phyloP scores from a whole-genome alignment of 148 eudicot species.

The Selenicereus undatus region DNA sequence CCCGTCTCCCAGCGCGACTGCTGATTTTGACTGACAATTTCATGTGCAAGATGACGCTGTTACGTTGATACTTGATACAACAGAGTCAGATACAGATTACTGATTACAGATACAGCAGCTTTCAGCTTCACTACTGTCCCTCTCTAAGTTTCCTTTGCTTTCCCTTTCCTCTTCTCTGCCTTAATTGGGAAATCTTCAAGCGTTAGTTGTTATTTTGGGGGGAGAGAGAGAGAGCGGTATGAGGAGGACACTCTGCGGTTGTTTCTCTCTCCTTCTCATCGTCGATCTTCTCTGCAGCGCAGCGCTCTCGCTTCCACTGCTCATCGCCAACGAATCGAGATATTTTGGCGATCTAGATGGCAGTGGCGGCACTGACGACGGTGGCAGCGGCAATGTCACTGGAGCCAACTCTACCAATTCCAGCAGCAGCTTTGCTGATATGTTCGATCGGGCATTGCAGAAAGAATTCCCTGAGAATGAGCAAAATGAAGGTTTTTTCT shows the following conservation, averaged over 20 bases:
- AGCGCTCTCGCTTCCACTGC: neutral
- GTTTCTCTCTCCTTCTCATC: slow-evolving; percentile 15
- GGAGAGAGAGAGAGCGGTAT: neutral
- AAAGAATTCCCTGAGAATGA: slow-evolving; percentile 90
- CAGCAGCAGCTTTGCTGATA: slow-evolving; percentile 74
- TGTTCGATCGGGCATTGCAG: slow-evolving; percentile 93
- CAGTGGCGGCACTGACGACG: no score
- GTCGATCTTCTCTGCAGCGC: slow-evolving; percentile 5
- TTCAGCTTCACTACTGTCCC: neutral
- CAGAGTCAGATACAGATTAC: no score
- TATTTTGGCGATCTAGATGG: neutral
- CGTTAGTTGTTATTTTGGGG: no score
- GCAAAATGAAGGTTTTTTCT: slow-evolving; percentile 55
- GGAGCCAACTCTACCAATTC: slow-evolving; percentile 20
- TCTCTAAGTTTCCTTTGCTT: neutral
- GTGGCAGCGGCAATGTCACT: slow-evolving; percentile 6
- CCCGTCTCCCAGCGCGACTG: no score
- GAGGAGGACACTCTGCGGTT: neutral
- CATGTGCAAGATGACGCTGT: no score
- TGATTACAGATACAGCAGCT: neutral
- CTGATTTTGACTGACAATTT: no score
- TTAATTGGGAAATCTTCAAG: neutral
- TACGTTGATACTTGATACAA: no score
- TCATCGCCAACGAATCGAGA: slow-evolving; percentile 15
- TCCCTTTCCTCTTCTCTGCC: neutral